Percentiles rank a stretch among this genome's conserved stretches.
Evolutionary conservation across 805 yeast species (phyloP).

Genomic region (Kluyveromyces siamensis): DNA sequence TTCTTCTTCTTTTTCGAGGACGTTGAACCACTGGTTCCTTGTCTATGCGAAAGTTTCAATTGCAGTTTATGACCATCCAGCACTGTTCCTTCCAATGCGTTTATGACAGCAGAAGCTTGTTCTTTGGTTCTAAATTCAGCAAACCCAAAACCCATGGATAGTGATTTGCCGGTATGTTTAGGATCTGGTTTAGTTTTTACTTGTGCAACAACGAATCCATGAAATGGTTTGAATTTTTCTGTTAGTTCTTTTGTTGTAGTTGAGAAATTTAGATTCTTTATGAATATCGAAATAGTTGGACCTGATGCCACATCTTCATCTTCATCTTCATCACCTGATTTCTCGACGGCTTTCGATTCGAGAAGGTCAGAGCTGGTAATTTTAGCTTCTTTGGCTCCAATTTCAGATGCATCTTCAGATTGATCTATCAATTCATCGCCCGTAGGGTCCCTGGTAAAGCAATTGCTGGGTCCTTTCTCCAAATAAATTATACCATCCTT

Average conservation of each 20-base stretch:
- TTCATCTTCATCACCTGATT: constrained; percentile 31
- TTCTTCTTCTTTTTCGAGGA: constrained; percentile 25
- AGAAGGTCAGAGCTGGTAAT: constrained; percentile 21
- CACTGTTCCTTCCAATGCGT: constrained; percentile 61
- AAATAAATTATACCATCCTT: constrained; percentile 80
- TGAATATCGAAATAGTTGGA: constrained; percentile 79
- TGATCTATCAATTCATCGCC: constrained; percentile 26
- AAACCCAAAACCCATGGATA: constrained; percentile 97
- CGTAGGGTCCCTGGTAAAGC: constrained; percentile 56
- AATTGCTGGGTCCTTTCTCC: constrained; percentile 86
- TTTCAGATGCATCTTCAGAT: constrained; percentile 17
- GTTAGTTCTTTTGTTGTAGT: constrained; percentile 55
- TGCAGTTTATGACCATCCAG: constrained; percentile 88
- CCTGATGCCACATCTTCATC: constrained; percentile 43
- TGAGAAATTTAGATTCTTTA: constrained; percentile 83
- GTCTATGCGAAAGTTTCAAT: constrained; percentile 80
- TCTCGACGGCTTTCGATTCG: constrained; percentile 37
- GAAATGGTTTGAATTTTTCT: constrained; percentile 55
- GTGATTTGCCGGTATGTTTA: constrained; percentile 50
- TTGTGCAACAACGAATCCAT: constrained; percentile 75
- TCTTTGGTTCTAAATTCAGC: constrained; percentile 77
- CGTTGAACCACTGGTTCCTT: constrained; percentile 30
- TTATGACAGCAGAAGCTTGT: constrained; percentile 70
- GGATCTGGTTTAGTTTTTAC: constrained; percentile 87
- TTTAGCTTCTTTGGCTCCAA: constrained; percentile 28